These are phyloP conservation scores for Candida taoyuanica DNA, from an alignment of 805 yeast species.

Conservation along the genomic window DNA sequence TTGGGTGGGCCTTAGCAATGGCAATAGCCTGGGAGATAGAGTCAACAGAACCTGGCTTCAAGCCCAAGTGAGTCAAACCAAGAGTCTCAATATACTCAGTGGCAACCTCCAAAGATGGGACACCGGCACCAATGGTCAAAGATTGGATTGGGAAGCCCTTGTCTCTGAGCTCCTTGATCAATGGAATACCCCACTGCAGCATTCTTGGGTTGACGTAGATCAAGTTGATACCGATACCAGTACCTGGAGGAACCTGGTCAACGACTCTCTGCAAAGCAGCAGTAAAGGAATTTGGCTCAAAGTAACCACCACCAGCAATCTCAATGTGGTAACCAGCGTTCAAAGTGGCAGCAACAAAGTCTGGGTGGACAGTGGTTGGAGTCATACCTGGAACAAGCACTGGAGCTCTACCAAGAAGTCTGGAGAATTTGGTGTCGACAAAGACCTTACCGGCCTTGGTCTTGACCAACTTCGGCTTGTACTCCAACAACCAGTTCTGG, in stretches of 20 bases:
- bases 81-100: slow-evolving; percentile 90
- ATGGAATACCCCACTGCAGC: slow-evolving; percentile 98
- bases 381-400: slow-evolving; percentile 99
- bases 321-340: slow-evolving; percentile 97
- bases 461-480: slow-evolving; percentile 78
- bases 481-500: slow-evolving; percentile 86
- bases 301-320: slow-evolving; percentile 99
- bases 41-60: slow-evolving; percentile 97
- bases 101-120: slow-evolving; percentile 96
- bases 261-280: slow-evolving; percentile 73
- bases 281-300: slow-evolving; percentile 65
- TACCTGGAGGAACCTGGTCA: slow-evolving; percentile 68
- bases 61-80: slow-evolving; percentile 89
- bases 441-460: slow-evolving; percentile 67
- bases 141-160: slow-evolving; percentile 96
- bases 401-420: slow-evolving; percentile 91
- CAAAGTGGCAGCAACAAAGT: slow-evolving; percentile 88
- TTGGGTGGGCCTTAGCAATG: slow-evolving; percentile 94
- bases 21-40: slow-evolving; percentile 80
- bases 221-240: slow-evolving; percentile 86
- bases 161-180: slow-evolving; percentile 82
- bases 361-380: slow-evolving; percentile 94
- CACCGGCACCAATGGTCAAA: slow-evolving; percentile 98
- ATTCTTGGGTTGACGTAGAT: slow-evolving; percentile 95
- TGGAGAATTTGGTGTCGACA: slow-evolving; percentile 92